Base-by-base conservation (phyloP, 345 rosid species). In the Moricandia moricandioides region DNA sequence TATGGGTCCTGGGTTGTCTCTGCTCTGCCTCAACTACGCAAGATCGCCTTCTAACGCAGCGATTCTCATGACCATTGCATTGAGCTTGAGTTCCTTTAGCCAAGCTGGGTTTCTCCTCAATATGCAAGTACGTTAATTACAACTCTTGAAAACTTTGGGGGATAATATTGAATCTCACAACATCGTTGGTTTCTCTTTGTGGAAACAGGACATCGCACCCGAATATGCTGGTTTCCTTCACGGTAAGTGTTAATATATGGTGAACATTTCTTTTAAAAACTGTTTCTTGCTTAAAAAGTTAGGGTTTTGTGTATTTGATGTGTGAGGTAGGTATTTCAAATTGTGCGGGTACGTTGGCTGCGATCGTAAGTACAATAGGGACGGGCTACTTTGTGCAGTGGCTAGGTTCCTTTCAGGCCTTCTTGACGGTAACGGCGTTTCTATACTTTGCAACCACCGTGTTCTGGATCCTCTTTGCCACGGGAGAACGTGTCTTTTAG, bases 71-170 rank as follows among this genome's bases (percentile, higher is more conserved):
- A 90, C 99, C 7, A 66, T 68, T 47, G 99, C 96, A 17, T 79
- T 95, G 59, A 91, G 97, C 81, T 84, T 90, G 74, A 92, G 99
- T 82, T 89, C 96, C 54, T 91, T 95, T 82, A 95, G 99, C 86
- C 99, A 95, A 83, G 99, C 97, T 3, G 97, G 99, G 13, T 95
- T 88, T 79, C 97, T 91, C 71, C 96, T 95, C 71, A 95, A 92
- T 71, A 92, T 91, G 79, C 99, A 91, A 76, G 99, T 89, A 85
- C 62, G 97, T 81, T 74, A 30, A 31, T 1, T 9, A 65, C 26
- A 43, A 29, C 21, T 57, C 11, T n/a, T 39, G 29, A 1, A 21
- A 52, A 27, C 10, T 2, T 2, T 24, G 62, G 62, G 14, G 2
- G 12, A 61, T 27, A 37, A 18, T 61, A 63, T 55, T 55, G 14